Evolutionary conservation across 345 rosid genomes (phyloP).

Genomic region (Hypericum perforatum): DNA sequence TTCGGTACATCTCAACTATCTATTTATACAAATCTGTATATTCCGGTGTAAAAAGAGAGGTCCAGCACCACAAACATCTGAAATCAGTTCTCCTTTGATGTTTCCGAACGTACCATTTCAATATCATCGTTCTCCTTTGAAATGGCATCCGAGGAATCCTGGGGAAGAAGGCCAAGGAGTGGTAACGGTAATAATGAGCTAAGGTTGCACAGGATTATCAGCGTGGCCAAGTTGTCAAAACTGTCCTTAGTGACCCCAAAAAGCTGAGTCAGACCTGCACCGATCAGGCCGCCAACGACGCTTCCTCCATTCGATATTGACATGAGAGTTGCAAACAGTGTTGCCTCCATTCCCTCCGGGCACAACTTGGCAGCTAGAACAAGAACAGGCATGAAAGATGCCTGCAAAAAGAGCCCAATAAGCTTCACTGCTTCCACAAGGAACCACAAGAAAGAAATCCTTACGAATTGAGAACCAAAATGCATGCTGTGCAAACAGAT

Average conservation of each 20-base stretch:
- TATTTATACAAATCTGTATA: slow-evolving; percentile 7
- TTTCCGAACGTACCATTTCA: slow-evolving; percentile 56
- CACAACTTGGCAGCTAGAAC: slow-evolving; percentile 85
- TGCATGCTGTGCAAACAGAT: too few relatives aligned
- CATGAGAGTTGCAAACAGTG: slow-evolving; percentile 92
- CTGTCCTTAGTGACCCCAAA: slow-evolving; percentile 78
- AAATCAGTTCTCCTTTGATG: slow-evolving; percentile 22
- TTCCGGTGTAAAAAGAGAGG: background rate
- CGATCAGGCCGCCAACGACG: slow-evolving; percentile 80
- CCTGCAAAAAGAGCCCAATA: slow-evolving; percentile 28
- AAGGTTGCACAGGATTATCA: slow-evolving; percentile 84
- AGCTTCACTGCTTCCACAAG: background rate
- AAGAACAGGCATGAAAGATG: slow-evolving; percentile 95
- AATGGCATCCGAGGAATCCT: slow-evolving; percentile 30
- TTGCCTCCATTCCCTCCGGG: slow-evolving; percentile 98
- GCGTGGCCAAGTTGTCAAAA: slow-evolving; percentile 50
- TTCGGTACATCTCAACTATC: background rate
- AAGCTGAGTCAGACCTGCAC: slow-evolving; percentile 73
- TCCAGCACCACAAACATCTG: background rate
- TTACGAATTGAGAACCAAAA: too few relatives aligned
- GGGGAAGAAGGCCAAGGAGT: slow-evolving; percentile 71
- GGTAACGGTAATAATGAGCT: slow-evolving; percentile 94
- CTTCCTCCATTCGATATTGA: slow-evolving; percentile 89
- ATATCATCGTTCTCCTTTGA: slow-evolving; percentile 37
- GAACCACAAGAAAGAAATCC: too few relatives aligned